A percentile compares a stretch with the other conserved stretches of the same genome.
Conservation (phyloP, 2,329 filamentous ascomycete genomes). For the Furcasterigmium sp. region DNA sequence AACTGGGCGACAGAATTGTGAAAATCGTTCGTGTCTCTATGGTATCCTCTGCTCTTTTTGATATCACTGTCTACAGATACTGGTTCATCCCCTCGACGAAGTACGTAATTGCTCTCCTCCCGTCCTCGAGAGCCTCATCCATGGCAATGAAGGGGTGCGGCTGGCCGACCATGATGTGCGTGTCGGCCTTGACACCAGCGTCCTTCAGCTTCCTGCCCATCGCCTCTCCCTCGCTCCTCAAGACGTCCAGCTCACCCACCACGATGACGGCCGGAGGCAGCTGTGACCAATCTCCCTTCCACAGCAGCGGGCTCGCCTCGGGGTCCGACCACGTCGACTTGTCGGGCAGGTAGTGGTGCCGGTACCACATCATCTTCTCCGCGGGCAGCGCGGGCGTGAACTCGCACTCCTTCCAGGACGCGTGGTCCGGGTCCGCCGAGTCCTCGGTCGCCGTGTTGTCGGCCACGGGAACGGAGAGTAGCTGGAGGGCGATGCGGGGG, state of each 20-base stretch:
- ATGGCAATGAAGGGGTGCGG: constrained; percentile 55
- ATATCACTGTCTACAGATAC: not conserved
- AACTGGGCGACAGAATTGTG: no score
- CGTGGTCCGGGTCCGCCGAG: constrained; percentile 23
- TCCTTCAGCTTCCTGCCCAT: constrained; percentile 41
- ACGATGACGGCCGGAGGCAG: constrained; percentile 47
- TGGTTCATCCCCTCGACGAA: constrained; percentile 23
- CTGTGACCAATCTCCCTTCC: constrained; percentile 39
- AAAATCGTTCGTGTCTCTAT: no score
- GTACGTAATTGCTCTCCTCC: constrained; percentile 41
- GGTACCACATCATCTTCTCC: constrained; percentile 56
- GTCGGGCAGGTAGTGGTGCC: constrained; percentile 50
- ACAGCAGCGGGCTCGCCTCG: constrained; percentile 50
- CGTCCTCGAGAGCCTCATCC: constrained; percentile 48
- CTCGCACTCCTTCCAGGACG: constrained; percentile 45
- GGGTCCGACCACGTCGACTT: constrained; percentile 37
- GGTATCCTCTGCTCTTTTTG: not conserved
- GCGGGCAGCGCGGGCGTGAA: constrained; percentile 46
- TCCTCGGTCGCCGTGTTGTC: constrained; percentile 53
- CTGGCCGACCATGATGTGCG: constrained; percentile 48
- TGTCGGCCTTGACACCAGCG: constrained; percentile 40
- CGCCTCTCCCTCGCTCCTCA: constrained; percentile 46
- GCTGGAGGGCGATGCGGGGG: constrained; percentile 29
- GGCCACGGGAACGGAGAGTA: constrained; percentile 52
- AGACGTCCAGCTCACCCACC: constrained; percentile 51